These are phyloP conservation scores for Coelastrella sp. DNA, from an alignment of 139 green algal genomes.

Conservation along the genomic window DNA sequence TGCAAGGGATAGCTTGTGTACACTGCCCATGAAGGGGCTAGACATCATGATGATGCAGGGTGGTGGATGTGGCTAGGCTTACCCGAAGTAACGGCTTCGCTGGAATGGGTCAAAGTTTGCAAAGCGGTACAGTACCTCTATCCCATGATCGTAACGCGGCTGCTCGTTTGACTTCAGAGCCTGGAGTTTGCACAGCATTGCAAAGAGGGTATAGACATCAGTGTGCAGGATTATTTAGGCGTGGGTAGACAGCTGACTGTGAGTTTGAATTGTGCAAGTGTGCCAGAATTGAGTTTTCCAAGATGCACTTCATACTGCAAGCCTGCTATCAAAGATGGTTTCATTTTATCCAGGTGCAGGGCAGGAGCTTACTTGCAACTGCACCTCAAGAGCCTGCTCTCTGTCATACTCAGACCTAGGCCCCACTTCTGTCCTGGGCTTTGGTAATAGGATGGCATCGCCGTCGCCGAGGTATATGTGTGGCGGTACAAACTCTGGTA, in stretches of 20 bases:
- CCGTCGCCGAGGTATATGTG: slow-evolving; percentile 43
- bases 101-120: slow-evolving; percentile 80
- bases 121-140: slow-evolving; percentile 80
- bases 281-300: no score
- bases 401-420: slow-evolving; percentile 57
- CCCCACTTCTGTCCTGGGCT: slow-evolving; percentile 44
- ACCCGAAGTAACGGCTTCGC: slow-evolving; percentile 75
- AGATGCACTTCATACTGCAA: no score
- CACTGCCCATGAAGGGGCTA: no score
- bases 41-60: no score
- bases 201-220: no score
- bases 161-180: slow-evolving; percentile 67
- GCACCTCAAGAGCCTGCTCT: slow-evolving; percentile 64
- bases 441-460: slow-evolving; percentile 43
- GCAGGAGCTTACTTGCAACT: slow-evolving; percentile 53
- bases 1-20: no score
- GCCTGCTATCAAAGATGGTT: not conserved
- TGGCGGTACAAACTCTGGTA: slow-evolving; percentile 1
- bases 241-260: no score
- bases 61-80: no score
- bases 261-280: no score
- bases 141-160: slow-evolving; percentile 69
- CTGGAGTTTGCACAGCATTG: slow-evolving; percentile 29
- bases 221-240: no score
- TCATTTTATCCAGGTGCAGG: not conserved